Evolutionary conservation across 2,329 filamentous ascomycete species (phyloP).

Genomic region (Parastagonospora avenae): DNA sequence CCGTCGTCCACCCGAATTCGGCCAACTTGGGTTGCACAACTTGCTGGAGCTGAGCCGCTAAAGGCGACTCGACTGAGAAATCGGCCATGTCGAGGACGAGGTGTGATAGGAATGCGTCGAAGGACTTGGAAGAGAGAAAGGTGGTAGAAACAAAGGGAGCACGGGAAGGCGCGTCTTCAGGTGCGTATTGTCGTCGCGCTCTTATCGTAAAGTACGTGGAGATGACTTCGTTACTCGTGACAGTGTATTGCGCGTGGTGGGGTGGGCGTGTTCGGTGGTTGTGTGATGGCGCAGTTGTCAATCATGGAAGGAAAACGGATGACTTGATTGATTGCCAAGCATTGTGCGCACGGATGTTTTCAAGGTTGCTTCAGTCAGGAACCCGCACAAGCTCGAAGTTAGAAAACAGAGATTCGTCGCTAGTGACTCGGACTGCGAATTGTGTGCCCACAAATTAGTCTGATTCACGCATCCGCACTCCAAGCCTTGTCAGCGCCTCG

Average conservation of each 20-base stretch:
- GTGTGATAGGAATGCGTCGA: conserved; percentile 10
- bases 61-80: conserved; percentile 75
- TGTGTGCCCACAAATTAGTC: too few species aligned
- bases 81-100: conserved; percentile 68
- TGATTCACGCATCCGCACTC: background rate
- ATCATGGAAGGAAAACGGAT: background rate
- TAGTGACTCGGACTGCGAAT: too few species aligned
- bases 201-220: background rate
- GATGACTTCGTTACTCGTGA: background rate
- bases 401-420: background rate
- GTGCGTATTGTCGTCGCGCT: conserved; percentile 15
- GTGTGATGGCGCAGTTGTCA: conserved; percentile 3
- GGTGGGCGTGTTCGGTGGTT: conserved; percentile 3
- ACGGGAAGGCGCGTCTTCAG: conserved; percentile 28
- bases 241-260: background rate
- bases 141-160: conserved; percentile 20
- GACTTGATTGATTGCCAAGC: background rate
- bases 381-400: background rate
- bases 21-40: conserved; percentile 89
- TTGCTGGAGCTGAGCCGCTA: conserved; percentile 81
- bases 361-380: too few species aligned
- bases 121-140: conserved; percentile 15
- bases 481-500: too few species aligned
- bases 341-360: too few species aligned
- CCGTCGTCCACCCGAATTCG: conserved; percentile 89